Evolutionary conservation across 2,329 filamentous ascomycete genomes (phyloP), one percentile per base, ranked within the genome.

Genomic region (Exophiala bonariae): DNA sequence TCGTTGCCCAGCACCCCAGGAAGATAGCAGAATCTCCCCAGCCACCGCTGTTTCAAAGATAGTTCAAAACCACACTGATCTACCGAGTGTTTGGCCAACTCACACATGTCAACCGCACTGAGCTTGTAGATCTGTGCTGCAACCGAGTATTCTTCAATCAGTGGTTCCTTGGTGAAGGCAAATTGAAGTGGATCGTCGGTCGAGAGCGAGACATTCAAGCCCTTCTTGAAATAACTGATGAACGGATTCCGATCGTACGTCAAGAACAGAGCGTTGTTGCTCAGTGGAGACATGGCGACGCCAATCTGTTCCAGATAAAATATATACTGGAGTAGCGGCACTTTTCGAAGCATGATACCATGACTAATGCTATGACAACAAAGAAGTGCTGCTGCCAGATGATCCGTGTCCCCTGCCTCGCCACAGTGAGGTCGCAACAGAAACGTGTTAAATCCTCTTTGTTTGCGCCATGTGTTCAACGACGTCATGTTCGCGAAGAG

Each of bases 91-190:
- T 96, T 96, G 18, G 93, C 93, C 47, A 99, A 71, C 70, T 99
- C 93, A 64, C 93, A 97, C 93, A 99, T 99, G 63, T 99, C 93
- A 3, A 97, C 91, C 1, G 92, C 87, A 62, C 85, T 95, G 31
- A 99, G 81, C 71, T 97, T 97, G 74, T 97, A 99, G 49, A 99
- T 99, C 69, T 99, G 93, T 3, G 93, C 93, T 3, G 93, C 93
- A 7, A 99, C 93, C 0, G 92, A 91, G 63, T 99, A 99, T 65
- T 99, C 93, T 67, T 99, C 93, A 58, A 99, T 99, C 47, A 99
- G 72, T 1, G 93, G 93, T 67, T 99, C 93, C 62, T 97, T 99
- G 4, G 93, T 99, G 64, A 96, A 99, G 2, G 93, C 93, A 65
- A 99, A 99, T 64, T 99, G 93, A 37, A 99, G 77, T 17, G 93